Evolutionary conservation across 441 rosid species (phyloP).

Genomic region (Gossypium gossypioides): DNA sequence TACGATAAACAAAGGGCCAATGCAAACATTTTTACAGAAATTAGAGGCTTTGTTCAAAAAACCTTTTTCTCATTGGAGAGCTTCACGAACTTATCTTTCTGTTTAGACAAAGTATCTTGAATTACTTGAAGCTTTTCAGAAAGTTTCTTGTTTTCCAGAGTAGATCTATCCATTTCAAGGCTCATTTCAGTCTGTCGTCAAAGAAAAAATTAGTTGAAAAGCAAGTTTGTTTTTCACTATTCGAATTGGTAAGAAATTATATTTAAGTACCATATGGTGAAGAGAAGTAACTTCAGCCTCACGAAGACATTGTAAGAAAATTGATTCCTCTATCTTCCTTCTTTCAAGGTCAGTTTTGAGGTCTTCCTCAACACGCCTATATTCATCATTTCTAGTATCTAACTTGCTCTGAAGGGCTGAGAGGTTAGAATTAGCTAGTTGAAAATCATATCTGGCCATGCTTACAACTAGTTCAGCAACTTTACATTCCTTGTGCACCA

Average conservation of each 20-base stretch:
- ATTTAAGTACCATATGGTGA: slow-evolving; percentile 14
- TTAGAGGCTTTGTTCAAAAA: not conserved
- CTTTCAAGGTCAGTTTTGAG: slow-evolving; percentile 53
- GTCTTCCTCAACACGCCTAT: slow-evolving; percentile 29
- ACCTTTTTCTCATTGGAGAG: slow-evolving; percentile 65
- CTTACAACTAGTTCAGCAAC: too few relatives aligned
- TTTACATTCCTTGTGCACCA: slow-evolving; percentile 22
- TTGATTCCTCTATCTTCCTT: slow-evolving; percentile 53
- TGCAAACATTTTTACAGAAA: not conserved
- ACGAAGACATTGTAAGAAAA: slow-evolving; percentile 46
- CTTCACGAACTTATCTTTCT: slow-evolving; percentile 65
- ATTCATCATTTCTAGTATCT: too few relatives aligned
- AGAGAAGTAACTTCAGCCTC: slow-evolving; percentile 61
- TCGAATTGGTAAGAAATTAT: not conserved
- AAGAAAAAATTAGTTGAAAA: slow-evolving; percentile 23
- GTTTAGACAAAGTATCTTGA: slow-evolving; percentile 85
- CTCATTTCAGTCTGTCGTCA: slow-evolving; percentile 68
- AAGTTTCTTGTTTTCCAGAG: slow-evolving; percentile 74
- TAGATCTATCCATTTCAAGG: slow-evolving; percentile 73
- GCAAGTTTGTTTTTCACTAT: not conserved
- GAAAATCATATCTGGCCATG: too few relatives aligned
- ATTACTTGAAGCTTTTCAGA: slow-evolving; percentile 67
- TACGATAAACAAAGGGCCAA: not conserved
- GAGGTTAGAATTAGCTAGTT: too few relatives aligned
- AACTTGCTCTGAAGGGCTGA: too few relatives aligned